A percentile compares a stretch with the other conserved stretches of the same genome.
phyloP scores from a whole-genome alignment of 441 rosid species.

The Croton setiger region DNA sequence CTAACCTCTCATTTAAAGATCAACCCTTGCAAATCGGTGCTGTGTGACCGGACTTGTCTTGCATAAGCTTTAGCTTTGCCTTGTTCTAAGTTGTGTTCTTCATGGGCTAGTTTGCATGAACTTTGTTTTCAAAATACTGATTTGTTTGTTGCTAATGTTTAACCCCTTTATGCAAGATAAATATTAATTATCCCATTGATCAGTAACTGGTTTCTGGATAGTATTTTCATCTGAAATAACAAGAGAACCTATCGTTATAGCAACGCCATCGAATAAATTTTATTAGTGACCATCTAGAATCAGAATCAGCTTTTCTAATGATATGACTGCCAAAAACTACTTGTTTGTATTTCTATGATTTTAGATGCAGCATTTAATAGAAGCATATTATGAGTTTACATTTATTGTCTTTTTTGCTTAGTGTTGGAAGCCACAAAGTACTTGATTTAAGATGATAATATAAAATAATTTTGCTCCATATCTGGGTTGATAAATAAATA shows the following conservation, averaged over 20 bases:
- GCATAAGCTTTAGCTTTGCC: background rate
- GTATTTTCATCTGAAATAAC: background rate
- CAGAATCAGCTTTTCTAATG: conserved; percentile 20
- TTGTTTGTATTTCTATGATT: background rate
- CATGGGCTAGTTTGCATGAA: conserved; percentile 1
- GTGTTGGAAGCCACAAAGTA: conserved; percentile 9
- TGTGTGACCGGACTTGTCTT: conserved; percentile 7
- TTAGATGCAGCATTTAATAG: conserved; percentile 1
- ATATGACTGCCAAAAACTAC: conserved; percentile 12
- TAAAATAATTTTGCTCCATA: background rate
- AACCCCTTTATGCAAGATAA: background rate
- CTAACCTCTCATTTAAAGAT: conserved; percentile 11
- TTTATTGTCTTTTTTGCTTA: conserved; percentile 11
- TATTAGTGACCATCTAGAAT: conserved; percentile 2
- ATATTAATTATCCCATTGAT: background rate
- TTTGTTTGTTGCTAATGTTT: background rate
- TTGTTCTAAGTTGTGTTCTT: background rate
- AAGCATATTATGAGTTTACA: conserved; percentile 5
- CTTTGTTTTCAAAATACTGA: background rate
- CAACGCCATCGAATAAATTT: background rate
- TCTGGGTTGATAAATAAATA: background rate
- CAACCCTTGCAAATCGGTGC: conserved; percentile 2
- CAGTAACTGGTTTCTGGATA: background rate
- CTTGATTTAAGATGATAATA: background rate
- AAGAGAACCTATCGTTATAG: conserved; percentile 11